Conservation (phyloP, 2,329 filamentous ascomycete genomes). For the Drechslerella coelobrocha region DNA sequence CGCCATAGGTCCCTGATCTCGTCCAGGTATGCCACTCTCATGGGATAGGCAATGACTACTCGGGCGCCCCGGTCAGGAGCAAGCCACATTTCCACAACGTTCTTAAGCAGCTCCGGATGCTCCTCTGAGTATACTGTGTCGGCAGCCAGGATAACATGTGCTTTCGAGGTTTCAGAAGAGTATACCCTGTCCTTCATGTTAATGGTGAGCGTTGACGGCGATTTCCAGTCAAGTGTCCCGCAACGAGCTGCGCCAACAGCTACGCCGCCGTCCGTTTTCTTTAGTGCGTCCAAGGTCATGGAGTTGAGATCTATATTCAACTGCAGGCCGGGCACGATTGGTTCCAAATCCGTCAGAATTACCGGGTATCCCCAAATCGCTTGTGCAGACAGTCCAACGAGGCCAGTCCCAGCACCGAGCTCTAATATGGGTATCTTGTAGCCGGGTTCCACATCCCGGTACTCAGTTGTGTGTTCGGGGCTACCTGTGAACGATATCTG, state of each 20-base stretch:
- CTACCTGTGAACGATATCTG: conserved; percentile 47
- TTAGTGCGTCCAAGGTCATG: neutral
- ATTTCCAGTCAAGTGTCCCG: conserved; percentile 59
- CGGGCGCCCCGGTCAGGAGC: conserved; percentile 54
- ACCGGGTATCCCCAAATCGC: conserved; percentile 55
- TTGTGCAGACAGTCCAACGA: conserved; percentile 58
- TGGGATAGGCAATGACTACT: conserved; percentile 58
- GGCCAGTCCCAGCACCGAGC: conserved; percentile 58
- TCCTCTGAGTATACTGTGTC: conserved; percentile 60
- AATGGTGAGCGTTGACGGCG: conserved; percentile 54
- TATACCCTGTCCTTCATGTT: conserved; percentile 14
- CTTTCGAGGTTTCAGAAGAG: conserved; percentile 53
- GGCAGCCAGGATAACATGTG: conserved; percentile 59
- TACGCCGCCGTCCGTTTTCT: conserved; percentile 23
- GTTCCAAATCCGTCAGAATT: conserved; percentile 57
- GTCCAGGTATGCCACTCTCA: conserved; percentile 60
- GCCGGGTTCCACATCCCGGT: conserved; percentile 16
- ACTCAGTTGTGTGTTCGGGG: conserved; percentile 24
- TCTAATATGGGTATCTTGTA: conserved; percentile 56
- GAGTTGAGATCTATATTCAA: conserved; percentile 57
- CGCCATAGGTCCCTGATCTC: conserved; percentile 60
- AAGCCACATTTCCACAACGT: conserved; percentile 58
- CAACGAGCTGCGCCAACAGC: conserved; percentile 43
- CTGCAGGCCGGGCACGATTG: conserved; percentile 56
- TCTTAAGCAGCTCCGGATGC: conserved; percentile 58